These are phyloP conservation scores for Perilla frutescens DNA, from an alignment of 257 asterid genomes.

Conservation along the genomic window DNA sequence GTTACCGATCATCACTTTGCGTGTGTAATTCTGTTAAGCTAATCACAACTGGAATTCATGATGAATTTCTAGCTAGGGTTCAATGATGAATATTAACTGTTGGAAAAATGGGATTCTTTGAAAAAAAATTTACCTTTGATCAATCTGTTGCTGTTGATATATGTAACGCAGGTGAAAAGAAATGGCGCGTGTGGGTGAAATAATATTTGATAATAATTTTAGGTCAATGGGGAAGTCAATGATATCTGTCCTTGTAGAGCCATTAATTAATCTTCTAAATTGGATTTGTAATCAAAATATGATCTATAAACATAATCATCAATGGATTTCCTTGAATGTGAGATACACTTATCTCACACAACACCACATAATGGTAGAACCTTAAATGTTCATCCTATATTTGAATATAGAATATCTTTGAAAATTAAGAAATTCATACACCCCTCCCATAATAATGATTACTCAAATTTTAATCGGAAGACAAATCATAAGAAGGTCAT, in stretches of 20 bases:
- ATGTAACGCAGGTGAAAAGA: neutral
- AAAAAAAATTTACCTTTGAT: neutral
- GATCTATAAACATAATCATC: neutral
- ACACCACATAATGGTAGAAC: neutral
- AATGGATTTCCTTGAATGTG: neutral
- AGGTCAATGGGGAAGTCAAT: neutral
- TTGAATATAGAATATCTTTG: neutral
- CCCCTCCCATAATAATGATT: neutral
- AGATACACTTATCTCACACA: neutral
- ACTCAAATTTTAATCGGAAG: no score
- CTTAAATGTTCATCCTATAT: neutral
- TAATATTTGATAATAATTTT: no score
- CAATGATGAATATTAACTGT: neutral
- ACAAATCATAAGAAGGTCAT: neutral
- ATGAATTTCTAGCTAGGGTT: neutral
- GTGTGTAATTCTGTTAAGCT: neutral
- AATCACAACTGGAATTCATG: neutral
- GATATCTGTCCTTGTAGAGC: no score
- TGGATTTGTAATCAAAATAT: neutral
- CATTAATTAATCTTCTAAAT: neutral
- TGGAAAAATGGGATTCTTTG: neutral
- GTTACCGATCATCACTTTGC: neutral
- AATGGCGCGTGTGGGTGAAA: neutral
- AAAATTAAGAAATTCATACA: neutral
- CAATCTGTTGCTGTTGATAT: neutral